Percentiles rank a stretch among this genome's conserved stretches.
Conservation (phyloP, 768 basidiomycete species). For the Pholiota microspora region DNA sequence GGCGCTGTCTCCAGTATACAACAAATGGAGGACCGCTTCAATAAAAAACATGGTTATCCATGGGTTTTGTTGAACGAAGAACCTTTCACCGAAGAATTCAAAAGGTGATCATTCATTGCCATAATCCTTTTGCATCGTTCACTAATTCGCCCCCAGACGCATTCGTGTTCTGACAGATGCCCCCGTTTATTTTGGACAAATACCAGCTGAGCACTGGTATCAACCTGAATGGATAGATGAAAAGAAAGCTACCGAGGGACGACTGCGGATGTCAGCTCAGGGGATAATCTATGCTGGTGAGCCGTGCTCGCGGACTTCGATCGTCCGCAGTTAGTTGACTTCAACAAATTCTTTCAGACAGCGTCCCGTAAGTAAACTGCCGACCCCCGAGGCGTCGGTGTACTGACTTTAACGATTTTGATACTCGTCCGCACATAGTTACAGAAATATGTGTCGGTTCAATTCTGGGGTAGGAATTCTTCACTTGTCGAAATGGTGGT, state of each 20-base stretch:
- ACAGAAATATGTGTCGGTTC: constrained; percentile 95
- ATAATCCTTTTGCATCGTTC: constrained; percentile 1
- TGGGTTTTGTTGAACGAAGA: constrained; percentile 88
- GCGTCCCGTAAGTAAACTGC: constrained; percentile 58
- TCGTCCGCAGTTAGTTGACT: constrained; percentile 2
- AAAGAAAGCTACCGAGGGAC: constrained; percentile 52
- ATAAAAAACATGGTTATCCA: constrained; percentile 70
- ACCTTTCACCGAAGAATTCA: constrained; percentile 72
- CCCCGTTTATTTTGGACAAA: constrained; percentile 65
- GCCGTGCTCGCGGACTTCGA: constrained; percentile 9
- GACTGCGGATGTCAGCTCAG: constrained; percentile 62
- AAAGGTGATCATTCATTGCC: constrained; percentile 37
- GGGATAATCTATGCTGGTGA: constrained; percentile 61
- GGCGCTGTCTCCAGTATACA: constrained; percentile 57
- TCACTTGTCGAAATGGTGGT: not conserved
- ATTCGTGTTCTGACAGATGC: constrained; percentile 55
- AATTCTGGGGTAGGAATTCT: constrained; percentile 73
- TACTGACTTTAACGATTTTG: not conserved
- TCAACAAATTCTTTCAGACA: constrained; percentile 40
- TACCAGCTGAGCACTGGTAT: constrained; percentile 73
- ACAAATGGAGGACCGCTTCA: constrained; percentile 82
- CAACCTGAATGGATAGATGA: constrained; percentile 85
- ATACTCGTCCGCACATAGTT: constrained; percentile 35
- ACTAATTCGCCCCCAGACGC: constrained; percentile 31
- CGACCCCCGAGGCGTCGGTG: not conserved